Percentiles rank a stretch among this genome's conserved stretches.
phyloP scores from a whole-genome alignment of 2,329 filamentous ascomycete species.

The Aureobasidium sp. region DNA sequence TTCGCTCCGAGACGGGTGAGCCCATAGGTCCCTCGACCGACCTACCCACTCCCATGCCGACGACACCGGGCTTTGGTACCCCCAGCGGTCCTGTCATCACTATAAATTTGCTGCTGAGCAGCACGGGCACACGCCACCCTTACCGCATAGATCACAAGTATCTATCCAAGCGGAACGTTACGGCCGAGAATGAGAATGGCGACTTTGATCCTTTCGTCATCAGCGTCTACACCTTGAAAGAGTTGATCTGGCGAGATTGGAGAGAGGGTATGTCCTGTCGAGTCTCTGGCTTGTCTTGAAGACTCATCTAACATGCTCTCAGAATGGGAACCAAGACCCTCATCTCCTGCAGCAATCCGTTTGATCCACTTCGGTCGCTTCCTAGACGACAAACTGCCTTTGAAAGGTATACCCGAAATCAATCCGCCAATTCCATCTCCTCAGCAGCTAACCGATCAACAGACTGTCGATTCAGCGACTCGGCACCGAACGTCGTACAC shows the following conservation, averaged over 20 bases:
- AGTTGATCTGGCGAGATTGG: conserved; percentile 90
- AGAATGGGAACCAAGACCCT: conserved; percentile 81
- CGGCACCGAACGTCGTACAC: conserved; percentile 77
- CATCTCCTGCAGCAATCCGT: conserved; percentile 79
- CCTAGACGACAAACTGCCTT: conserved; percentile 74
- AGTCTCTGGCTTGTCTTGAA: neutral
- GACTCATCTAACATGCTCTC: conserved; percentile 3
- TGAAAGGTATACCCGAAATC: conserved; percentile 56
- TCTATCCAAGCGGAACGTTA: conserved; percentile 68
- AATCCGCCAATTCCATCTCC: neutral
- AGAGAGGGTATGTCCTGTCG: conserved; percentile 49
- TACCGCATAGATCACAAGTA: conserved; percentile 88
- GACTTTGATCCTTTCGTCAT: conserved; percentile 73
- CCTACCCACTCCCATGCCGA: conserved; percentile 28
- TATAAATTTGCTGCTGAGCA: conserved; percentile 70
- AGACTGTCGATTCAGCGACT: conserved; percentile 73
- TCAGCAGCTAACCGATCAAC: conserved; percentile 2
- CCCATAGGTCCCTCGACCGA: conserved; percentile 41
- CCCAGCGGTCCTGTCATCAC: conserved; percentile 42
- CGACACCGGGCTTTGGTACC: conserved; percentile 28
- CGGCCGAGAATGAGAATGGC: conserved; percentile 57
- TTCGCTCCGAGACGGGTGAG: conserved; percentile 32
- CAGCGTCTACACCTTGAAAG: conserved; percentile 88
- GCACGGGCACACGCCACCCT: conserved; percentile 73
- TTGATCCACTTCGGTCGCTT: conserved; percentile 88